These are phyloP conservation scores for Leccinum fibrillosum DNA, from an alignment of 768 basidiomycete genomes.

Conservation along the genomic window DNA sequence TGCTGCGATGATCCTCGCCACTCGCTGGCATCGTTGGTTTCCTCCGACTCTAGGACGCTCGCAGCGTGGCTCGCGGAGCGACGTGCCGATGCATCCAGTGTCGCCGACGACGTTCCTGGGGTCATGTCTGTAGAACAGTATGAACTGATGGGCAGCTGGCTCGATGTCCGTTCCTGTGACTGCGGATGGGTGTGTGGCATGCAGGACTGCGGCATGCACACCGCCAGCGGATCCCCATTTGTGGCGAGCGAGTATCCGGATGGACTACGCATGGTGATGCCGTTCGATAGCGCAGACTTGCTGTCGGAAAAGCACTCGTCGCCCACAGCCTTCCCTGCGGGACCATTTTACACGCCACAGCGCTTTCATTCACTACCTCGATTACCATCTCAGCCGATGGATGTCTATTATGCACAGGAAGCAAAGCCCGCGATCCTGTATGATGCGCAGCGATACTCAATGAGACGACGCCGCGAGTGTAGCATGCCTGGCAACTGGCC, in stretches of 20 bases:
- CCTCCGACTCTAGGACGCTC: conserved; percentile 34
- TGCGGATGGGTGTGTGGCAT: conserved; percentile 29
- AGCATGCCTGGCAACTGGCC: conserved; percentile 44
- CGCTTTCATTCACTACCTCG: conserved; percentile 26
- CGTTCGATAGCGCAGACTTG: conserved; percentile 21
- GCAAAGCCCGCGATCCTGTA: conserved; percentile 7
- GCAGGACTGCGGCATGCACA: conserved; percentile 31
- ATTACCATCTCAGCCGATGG: conserved; percentile 18
- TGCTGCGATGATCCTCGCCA: conserved; percentile 12
- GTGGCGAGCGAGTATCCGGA: conserved; percentile 15
- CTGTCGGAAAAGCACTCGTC: conserved; percentile 3
- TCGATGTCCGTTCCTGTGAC: conserved; percentile 23
- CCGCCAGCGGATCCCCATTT: conserved; percentile 32
- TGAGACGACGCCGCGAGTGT: conserved; percentile 25
- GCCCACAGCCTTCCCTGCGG: conserved; percentile 7
- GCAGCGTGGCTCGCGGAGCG: conserved; percentile 40
- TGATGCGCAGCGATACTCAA: conserved; percentile 15
- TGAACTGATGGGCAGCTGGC: conserved; percentile 49
- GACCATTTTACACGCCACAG: conserved; percentile 16
- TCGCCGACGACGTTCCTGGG: conserved; percentile 23
- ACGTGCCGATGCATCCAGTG: conserved; percentile 28
- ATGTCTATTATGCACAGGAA: conserved; percentile 17
- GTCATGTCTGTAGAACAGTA: conserved; percentile 47
- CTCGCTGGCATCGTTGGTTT: conserved; percentile 29
- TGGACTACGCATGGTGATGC: conserved; percentile 25